phyloP scores from a whole-genome alignment of 768 basidiomycete genomes.

The Collybiopsis confluens region DNA sequence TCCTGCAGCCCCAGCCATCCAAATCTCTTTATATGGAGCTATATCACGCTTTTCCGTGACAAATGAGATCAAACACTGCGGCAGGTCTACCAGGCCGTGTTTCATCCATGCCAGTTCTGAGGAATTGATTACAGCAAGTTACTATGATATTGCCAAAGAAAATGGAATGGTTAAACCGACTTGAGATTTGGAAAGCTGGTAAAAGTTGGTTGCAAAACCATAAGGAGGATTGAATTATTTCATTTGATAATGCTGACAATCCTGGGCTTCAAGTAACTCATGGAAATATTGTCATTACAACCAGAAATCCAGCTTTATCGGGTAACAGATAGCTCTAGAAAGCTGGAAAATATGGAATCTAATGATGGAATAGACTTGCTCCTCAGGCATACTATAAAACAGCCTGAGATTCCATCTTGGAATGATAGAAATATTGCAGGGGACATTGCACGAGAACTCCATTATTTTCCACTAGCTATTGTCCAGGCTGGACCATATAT shows the following conservation, averaged over 20 bases:
- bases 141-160: too few species aligned
- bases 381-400: neutral
- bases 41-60: too few species aligned
- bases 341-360: neutral
- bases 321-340: neutral
- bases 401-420: too few species aligned
- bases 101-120: too few species aligned
- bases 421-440: neutral
- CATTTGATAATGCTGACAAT: slow-evolving; percentile 10
- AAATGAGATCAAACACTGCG: too few species aligned
- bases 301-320: neutral
- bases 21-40: too few species aligned
- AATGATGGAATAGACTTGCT: neutral
- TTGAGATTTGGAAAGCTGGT: neutral
- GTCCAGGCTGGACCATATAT: slow-evolving; percentile 1
- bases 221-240: slow-evolving; percentile 6
- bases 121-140: too few species aligned
- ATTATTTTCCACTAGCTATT: neutral
- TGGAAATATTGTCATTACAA: slow-evolving; percentile 8
- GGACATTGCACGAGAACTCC: neutral
- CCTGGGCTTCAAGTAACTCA: neutral
- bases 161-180: neutral
- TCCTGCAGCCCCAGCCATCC: too few species aligned
- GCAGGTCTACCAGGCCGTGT: too few species aligned
- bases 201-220: neutral